phyloP scores from a whole-genome alignment of 768 basidiomycete species.

The Pulveroboletus ravenelii region DNA sequence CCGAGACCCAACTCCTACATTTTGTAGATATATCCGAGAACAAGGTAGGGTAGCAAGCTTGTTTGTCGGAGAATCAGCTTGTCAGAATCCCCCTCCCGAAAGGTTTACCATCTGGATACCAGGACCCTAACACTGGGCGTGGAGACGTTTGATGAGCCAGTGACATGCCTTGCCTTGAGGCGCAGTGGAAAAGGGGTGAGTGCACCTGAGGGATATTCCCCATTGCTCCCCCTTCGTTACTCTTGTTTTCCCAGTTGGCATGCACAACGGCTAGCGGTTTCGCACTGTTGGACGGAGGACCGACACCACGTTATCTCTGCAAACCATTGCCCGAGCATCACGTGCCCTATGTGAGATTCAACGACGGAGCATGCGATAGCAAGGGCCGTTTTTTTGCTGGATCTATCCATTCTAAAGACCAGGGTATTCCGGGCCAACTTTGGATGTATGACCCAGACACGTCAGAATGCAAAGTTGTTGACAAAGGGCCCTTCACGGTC shows the following conservation, averaged over 20 bases:
- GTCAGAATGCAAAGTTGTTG: constrained; percentile 45
- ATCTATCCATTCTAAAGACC: constrained; percentile 49
- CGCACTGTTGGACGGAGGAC: constrained; percentile 11
- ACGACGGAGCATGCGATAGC: constrained; percentile 66
- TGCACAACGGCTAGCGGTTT: constrained; percentile 23
- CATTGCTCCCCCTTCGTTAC: not conserved
- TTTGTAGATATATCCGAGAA: constrained; percentile 57
- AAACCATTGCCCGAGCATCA: constrained; percentile 46
- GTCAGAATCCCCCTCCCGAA: not conserved
- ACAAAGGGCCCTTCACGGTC: constrained; percentile 65
- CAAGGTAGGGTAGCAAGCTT: constrained; percentile 6
- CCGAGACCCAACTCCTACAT: constrained; percentile 48
- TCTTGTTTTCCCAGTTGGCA: constrained; percentile 10
- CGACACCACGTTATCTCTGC: constrained; percentile 47
- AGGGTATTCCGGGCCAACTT: constrained; percentile 49
- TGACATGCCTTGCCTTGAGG: constrained; percentile 57
- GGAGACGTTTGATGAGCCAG: constrained; percentile 50
- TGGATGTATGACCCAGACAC: constrained; percentile 55
- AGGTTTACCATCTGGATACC: constrained; percentile 37
- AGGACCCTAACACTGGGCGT: constrained; percentile 35
- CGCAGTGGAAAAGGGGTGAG: constrained; percentile 29
- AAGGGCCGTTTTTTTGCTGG: constrained; percentile 64
- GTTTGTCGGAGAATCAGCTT: not conserved
- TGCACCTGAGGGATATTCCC: not conserved
- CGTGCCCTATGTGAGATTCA: constrained; percentile 50